These are phyloP conservation scores for Dactylellina sp. DNA, from an alignment of 2,329 filamentous ascomycete genomes.

Conservation along the genomic window DNA sequence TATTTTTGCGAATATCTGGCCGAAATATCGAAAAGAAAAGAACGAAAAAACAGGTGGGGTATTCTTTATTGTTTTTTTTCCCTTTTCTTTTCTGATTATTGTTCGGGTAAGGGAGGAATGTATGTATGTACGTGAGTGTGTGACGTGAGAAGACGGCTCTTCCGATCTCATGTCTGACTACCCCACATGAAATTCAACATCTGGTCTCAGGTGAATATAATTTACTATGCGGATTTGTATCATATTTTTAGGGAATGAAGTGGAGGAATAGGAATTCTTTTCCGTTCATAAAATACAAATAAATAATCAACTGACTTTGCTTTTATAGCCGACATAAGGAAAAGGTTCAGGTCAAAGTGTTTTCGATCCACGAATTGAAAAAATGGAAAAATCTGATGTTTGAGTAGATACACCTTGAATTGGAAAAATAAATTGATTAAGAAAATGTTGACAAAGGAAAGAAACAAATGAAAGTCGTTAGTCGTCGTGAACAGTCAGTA, in stretches of 20 bases:
- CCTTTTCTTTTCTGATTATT: too few relatives aligned
- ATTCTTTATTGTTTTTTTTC: neutral
- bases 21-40: slow-evolving; percentile 1
- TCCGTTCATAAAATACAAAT: too few relatives aligned
- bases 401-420: slow-evolving; percentile 54
- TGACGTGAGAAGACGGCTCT: too few relatives aligned
- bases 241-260: too few relatives aligned
- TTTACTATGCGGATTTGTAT: too few relatives aligned
- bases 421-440: slow-evolving; percentile 58
- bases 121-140: too few relatives aligned
- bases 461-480: slow-evolving; percentile 45
- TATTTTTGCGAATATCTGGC: neutral
- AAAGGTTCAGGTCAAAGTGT: neutral
- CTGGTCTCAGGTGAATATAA: too few relatives aligned
- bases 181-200: too few relatives aligned
- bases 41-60: slow-evolving; percentile 58
- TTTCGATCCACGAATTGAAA: slow-evolving; percentile 15
- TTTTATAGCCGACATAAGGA: neutral
- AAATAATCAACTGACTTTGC: too few relatives aligned
- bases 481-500: slow-evolving; percentile 62
- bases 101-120: too few relatives aligned
- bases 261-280: too few relatives aligned
- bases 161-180: too few relatives aligned
- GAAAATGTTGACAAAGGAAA: slow-evolving; percentile 41
- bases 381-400: neutral